Percentiles rank a stretch among this genome's conserved stretches.
Conservation (phyloP, 768 basidiomycete species). For the Leccinum truebloodii region DNA sequence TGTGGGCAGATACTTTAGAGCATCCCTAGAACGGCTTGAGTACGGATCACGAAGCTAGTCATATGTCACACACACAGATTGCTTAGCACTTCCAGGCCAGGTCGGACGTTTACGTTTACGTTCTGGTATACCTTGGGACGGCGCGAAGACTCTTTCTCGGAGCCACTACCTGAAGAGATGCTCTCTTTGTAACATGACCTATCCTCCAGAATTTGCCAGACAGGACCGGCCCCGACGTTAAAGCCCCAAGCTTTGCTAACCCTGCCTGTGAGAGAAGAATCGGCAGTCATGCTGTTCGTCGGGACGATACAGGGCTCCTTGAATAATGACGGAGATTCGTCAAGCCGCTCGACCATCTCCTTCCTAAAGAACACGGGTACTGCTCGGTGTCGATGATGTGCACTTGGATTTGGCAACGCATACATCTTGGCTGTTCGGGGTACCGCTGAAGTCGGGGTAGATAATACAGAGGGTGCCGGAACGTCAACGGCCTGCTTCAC, state of each 20-base stretch:
- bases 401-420: slow-evolving; percentile 59
- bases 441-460: slow-evolving; percentile 6
- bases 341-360: slow-evolving; percentile 61
- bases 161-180: slow-evolving; percentile 23
- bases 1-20: slow-evolving; percentile 59
- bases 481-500: slow-evolving; percentile 5
- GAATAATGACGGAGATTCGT: slow-evolving; percentile 52
- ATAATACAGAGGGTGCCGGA: slow-evolving; percentile 1
- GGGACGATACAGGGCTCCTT: slow-evolving; percentile 38
- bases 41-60: neutral
- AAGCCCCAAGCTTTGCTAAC: slow-evolving; percentile 70
- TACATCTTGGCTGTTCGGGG: slow-evolving; percentile 45
- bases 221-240: slow-evolving; percentile 72
- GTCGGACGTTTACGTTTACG: slow-evolving; percentile 43
- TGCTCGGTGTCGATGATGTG: slow-evolving; percentile 74
- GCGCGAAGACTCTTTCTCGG: slow-evolving; percentile 47
- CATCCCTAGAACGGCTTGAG: slow-evolving; percentile 44
- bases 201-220: slow-evolving; percentile 82
- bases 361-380: slow-evolving; percentile 55
- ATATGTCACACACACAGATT: slow-evolving; percentile 49
- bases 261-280: slow-evolving; percentile 48
- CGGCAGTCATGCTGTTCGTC: slow-evolving; percentile 60
- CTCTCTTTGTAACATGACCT: slow-evolving; percentile 77
- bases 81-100: slow-evolving; percentile 48
- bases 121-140: slow-evolving; percentile 60